Base-by-base conservation (phyloP, 1,139 yeast genomes). In the Arxiozyma slooffiae region DNA sequence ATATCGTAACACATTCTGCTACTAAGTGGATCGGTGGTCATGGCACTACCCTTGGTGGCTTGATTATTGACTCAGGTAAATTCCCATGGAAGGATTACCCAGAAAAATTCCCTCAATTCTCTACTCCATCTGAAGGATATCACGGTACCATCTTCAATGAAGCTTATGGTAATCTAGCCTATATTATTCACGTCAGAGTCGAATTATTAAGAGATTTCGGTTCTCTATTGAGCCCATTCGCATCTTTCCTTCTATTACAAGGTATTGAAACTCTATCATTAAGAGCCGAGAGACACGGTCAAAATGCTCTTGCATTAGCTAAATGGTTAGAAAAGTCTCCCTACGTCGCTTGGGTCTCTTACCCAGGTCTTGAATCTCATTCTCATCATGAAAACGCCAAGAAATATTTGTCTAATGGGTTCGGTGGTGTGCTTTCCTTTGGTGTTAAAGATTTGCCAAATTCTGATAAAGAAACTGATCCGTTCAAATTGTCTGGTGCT, bases 21-120 rank as follows among this genome's bases (percentile, higher is more conserved):
- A 92, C 97, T 52, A 92, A 92, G 71, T 92, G 97, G 96, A 89
- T 92, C 60, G 96, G 96, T 58, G 98, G 97, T 55, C 97, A 90
- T 67, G 97, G 97, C 66, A 89, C 89, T 53, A 86, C 97, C 49
- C 82, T 92, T 68, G 97, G 87, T 49, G 98, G 98, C 73, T 87
- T 83, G 50, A 77, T 92, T 57, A 77, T 92, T 50, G 97, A 86
- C 69, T 79, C 89, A 42, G 97, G 97, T 60, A 87, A 84, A 55
- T 92, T 92, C 77, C 94, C 92, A 61, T 92, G 96, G 92, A 74
- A 78, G 54, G 78, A 87, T 57, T 79, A 86, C 72, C 94, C 95
- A 48, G 82, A 82, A 66, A 86, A 83, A 69, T 90, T 76, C 76
- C 96, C 97, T 47, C 96, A 89, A 69, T 85, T 89, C 67, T 83